Evolutionary conservation across 2,329 filamentous ascomycete species (phyloP).

Genomic region (Teratosphaeria nubilosa): DNA sequence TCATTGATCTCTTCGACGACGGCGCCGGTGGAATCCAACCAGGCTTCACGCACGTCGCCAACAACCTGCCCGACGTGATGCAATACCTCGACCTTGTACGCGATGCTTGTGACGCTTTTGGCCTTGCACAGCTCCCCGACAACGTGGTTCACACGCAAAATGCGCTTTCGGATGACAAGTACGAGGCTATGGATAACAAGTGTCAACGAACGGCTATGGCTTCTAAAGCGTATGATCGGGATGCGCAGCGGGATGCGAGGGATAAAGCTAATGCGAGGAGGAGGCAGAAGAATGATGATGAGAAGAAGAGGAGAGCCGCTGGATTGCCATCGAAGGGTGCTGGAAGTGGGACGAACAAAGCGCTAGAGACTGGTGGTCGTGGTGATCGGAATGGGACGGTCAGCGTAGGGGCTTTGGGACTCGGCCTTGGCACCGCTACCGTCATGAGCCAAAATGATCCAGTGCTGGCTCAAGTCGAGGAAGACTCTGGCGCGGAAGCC

Average conservation of each 20-base stretch:
- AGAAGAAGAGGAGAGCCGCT: background rate
- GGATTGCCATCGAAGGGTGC: background rate
- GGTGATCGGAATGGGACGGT: background rate
- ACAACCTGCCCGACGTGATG: slow-evolving; percentile 5
- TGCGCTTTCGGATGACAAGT: background rate
- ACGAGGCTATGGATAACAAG: background rate
- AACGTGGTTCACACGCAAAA: slow-evolving; percentile 1
- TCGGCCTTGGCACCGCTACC: background rate
- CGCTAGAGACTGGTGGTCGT: background rate
- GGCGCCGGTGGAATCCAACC: background rate
- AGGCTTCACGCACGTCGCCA: slow-evolving; percentile 3
- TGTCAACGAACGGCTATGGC: background rate
- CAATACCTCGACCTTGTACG: slow-evolving; percentile 7
- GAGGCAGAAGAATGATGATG: background rate
- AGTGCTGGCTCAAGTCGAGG: background rate
- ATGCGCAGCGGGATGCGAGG: background rate
- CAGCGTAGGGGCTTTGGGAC: background rate
- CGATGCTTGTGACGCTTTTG: slow-evolving; percentile 1
- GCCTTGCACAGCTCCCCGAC: background rate
- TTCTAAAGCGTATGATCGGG: background rate
- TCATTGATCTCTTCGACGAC: background rate
- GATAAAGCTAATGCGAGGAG: background rate
- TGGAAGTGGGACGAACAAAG: background rate
- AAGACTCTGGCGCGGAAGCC: too few relatives aligned
- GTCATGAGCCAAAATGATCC: background rate